These are phyloP conservation scores for Monilinia fructicola DNA, from an alignment of 2,329 filamentous ascomycete genomes.

Conservation along the genomic window DNA sequence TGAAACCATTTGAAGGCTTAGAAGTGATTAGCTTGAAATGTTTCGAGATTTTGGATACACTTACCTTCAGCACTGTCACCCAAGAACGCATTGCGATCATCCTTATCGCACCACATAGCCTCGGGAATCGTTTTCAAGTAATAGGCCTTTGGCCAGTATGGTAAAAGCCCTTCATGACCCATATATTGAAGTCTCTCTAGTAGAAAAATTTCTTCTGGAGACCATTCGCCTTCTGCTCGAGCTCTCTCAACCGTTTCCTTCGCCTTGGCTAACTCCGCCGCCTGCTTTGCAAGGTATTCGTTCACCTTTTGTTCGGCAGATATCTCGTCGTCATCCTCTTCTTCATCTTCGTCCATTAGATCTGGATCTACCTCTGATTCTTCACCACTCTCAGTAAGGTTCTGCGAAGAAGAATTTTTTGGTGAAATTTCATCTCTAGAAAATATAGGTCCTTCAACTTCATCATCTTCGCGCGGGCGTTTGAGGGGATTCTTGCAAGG, in stretches of 20 bases:
- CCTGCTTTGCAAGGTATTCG: conserved; percentile 38
- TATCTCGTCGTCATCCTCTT: conserved; percentile 25
- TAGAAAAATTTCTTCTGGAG: conserved; percentile 37
- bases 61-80: conserved; percentile 36
- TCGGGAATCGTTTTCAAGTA: conserved; percentile 40
- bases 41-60: conserved; percentile 3
- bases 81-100: conserved; percentile 34
- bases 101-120: conserved; percentile 32
- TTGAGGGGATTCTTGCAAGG: conserved; percentile 32
- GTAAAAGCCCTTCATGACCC: conserved; percentile 38
- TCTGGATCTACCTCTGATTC: not conserved
- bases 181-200: conserved; percentile 38
- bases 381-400: conserved; percentile 14
- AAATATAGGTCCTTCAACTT: conserved; percentile 23
- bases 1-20: conserved; percentile 36
- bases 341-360: conserved; percentile 21
- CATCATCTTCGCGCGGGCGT: conserved; percentile 33
- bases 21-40: conserved; percentile 21
- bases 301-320: conserved; percentile 34
- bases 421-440: conserved; percentile 27
- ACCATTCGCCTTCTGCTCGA: conserved; percentile 36
- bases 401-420: conserved; percentile 30
- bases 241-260: conserved; percentile 34
- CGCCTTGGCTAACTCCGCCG: conserved; percentile 30
- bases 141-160: conserved; percentile 31